Evolutionary conservation across 2,329 filamentous ascomycete genomes (phyloP), one percentile per base, ranked within the genome.

Genomic region (Colletotrichum sidae): DNA sequence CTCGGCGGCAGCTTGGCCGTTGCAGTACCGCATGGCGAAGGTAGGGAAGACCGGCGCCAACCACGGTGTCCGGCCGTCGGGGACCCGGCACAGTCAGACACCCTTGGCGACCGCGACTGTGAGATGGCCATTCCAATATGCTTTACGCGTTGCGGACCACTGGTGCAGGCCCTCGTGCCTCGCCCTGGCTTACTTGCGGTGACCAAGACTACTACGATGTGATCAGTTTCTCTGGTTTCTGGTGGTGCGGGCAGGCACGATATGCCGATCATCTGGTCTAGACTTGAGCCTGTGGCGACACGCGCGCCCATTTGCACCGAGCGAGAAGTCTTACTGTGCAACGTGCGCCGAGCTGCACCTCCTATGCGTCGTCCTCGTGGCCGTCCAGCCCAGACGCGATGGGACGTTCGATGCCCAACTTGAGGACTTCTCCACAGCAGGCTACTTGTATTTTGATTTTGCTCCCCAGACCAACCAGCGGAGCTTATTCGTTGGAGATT

Each of bases 31-130:
- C 42, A 66, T 45, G 6, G 15, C 58, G 45, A 53, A 56, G 39
- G 49, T 47, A 8, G 38, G 34, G 25, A 44, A 33, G 33, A 46
- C 39, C 56, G 56, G 39, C 37, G 37, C 52, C 35, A 15, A 44
- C 6, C 35, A 47, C 63, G 41, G 63, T 47, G 46, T 46, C 53
- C 58, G 53, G 52, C 53, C 37, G 42, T 53, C 58, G 58, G 63
- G 15, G 39, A 53, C 38, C 41, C 63, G 58, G 63, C 58, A 65
- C 33, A 38, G 34, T 9, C 25, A 17, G 47, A 42, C 35, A 34
- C 42, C 42, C 52, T 62, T 62, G 55, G 55, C 55, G 45, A 35
- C 10, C 13, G 17, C 55, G 25, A 25, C 25, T 25, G 25, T 25
- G 25, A 25, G 25, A 25, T 25, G 25, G 25, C 4, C 25, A 25